Base-by-base conservation (phyloP, 305 asterid genomes). In the Vinca major region DNA sequence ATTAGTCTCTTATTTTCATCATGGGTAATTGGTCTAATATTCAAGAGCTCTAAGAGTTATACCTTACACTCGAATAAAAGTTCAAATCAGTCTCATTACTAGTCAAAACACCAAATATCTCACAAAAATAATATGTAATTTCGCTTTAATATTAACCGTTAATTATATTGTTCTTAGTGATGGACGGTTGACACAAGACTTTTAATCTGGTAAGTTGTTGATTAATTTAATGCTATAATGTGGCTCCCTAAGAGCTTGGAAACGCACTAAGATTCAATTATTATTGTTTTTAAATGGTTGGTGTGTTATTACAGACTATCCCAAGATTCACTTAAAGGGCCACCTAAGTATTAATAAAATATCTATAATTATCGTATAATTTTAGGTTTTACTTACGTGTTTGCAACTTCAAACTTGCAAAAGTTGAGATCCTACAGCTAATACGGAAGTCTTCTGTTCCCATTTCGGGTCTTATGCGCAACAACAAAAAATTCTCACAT, bases 261-360 rank as follows among this genome's bases (percentile, higher is more conserved):
- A 69, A 75, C 56, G 57, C 73, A 69, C 49, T 57, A 4, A 72
- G 67, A 62, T 60, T 63, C 83, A 87, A 87, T 89, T 78, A 79
- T 88, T 55, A 74, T 70, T 49, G 16, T 64, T 78, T 74, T 65
- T 72, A 71, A 74, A 67, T 69, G 67, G 51, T 80, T 70, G 45
- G 71, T 45, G 65, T 53, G 20, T 74, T 78, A 73, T 71, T 75
- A 4, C 45, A 77, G 69, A 78, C 58, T 83, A 85, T 77, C 91
- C 77, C 89, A 77, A 87, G 96, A 83, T 87, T 87, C 95, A 91
- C 71, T 84, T 83, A 82, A 91, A 86, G 80, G 80, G 97, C 84
- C 91, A 82, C 51, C 79, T 68, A 53, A 81, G 65, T 81, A 19
- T 58, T 13, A 11, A 47, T 55, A 20, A 17, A 66, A 11, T 44